Evolutionary conservation across 2,329 filamentous ascomycete genomes (phyloP).

Genomic region (Talaromyces islandicus): DNA sequence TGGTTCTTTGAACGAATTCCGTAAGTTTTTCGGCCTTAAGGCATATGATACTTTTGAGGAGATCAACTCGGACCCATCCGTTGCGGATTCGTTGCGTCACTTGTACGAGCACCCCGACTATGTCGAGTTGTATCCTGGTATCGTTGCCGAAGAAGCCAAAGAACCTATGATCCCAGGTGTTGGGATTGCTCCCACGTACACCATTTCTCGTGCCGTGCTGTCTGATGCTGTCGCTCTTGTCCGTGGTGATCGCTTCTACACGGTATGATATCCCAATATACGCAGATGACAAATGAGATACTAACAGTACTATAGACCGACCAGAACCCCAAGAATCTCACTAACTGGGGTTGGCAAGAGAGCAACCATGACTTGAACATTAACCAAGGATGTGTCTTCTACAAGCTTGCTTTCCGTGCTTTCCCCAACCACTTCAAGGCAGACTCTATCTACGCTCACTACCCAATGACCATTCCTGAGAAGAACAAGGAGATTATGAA

Average conservation of each 20-base stretch:
- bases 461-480: constrained; percentile 62
- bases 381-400: constrained; percentile 77
- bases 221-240: constrained; percentile 40
- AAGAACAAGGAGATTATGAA: constrained; percentile 69
- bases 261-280: constrained; percentile 26
- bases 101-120: constrained; percentile 60
- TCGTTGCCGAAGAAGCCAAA: constrained; percentile 45
- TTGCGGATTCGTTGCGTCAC: constrained; percentile 50
- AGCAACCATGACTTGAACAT: constrained; percentile 65
- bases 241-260: constrained; percentile 69
- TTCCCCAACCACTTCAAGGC: constrained; percentile 74
- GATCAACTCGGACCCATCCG: constrained; percentile 53
- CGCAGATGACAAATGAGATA: not conserved
- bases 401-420: constrained; percentile 73
- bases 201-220: constrained; percentile 35
- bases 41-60: constrained; percentile 53
- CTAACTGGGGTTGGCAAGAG: constrained; percentile 78
- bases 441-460: constrained; percentile 77
- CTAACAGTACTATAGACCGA: constrained; percentile 41
- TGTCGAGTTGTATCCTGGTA: constrained; percentile 64
- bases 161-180: constrained; percentile 30
- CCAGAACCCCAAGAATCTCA: constrained; percentile 66
- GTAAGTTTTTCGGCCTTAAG: constrained; percentile 57
- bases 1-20: constrained; percentile 49
- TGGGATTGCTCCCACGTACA: constrained; percentile 33